phyloP scores from a whole-genome alignment of 768 basidiomycete genomes.

The Tulasnella sp. region DNA sequence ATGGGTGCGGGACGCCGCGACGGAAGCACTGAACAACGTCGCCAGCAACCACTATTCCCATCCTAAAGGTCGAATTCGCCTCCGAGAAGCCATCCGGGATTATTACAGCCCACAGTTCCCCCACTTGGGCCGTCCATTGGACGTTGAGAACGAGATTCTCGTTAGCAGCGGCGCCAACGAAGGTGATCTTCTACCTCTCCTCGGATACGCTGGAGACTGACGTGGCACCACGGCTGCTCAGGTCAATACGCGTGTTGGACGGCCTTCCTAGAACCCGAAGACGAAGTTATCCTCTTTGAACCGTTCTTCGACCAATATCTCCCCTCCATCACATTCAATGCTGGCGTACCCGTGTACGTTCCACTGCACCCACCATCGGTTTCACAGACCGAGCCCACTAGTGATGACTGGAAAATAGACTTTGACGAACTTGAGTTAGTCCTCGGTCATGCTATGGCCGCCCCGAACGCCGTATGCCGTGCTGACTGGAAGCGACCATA shows the following conservation, averaged over 20 bases:
- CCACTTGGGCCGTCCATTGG: conserved; percentile 58
- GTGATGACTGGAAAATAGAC: conserved; percentile 84
- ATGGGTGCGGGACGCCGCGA: conserved; percentile 73
- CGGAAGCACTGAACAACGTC: conserved; percentile 59
- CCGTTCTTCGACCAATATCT: conserved; percentile 97
- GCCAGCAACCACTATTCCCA: conserved; percentile 84
- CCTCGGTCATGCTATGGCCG: neutral
- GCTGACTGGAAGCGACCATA: conserved; percentile 34
- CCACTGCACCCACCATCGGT: conserved; percentile 83
- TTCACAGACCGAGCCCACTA: conserved; percentile 49
- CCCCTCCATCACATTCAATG: conserved; percentile 89
- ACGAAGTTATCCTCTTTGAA: conserved; percentile 98
- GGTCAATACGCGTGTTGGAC: conserved; percentile 92
- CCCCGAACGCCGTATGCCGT: conserved; percentile 1
- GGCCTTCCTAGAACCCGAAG: conserved; percentile 86
- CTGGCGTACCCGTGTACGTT: conserved; percentile 88
- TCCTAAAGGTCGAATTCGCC: conserved; percentile 80
- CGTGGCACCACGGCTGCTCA: conserved; percentile 37
- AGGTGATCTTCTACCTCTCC: conserved; percentile 49
- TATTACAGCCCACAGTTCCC: conserved; percentile 53
- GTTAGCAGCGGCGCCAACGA: conserved; percentile 97
- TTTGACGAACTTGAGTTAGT: conserved; percentile 78
- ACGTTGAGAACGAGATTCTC: conserved; percentile 83
- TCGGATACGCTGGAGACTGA: neutral
- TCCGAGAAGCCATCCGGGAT: conserved; percentile 66